phyloP scores from a whole-genome alignment of 75 land plant genomes.

The Cryptomeria japonica region DNA sequence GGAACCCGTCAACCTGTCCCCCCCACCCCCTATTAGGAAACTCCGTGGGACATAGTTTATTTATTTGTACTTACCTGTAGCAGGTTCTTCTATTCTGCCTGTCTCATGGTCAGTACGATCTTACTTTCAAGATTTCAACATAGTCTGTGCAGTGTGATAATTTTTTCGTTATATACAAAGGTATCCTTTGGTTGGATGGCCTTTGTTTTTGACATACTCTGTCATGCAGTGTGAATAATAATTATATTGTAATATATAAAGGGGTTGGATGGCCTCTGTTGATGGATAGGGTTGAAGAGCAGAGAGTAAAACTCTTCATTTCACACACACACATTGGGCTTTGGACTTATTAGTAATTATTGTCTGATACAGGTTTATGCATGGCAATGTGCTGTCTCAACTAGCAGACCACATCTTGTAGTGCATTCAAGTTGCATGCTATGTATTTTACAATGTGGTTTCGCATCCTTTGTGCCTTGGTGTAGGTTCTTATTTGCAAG shows the following conservation, averaged over 20 bases:
- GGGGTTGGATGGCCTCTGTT: not conserved
- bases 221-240: not conserved
- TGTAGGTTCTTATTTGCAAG: no score
- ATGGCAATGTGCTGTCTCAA: not conserved
- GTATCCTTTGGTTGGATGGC: not conserved
- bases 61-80: not conserved
- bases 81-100: not conserved
- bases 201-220: not conserved
- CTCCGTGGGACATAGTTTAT: not conserved
- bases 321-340: not conserved
- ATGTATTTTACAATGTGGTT: not conserved
- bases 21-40: no score
- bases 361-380: not conserved
- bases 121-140: not conserved
- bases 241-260: not conserved
- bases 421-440: not conserved
- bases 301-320: not conserved
- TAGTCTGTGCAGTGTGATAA: not conserved
- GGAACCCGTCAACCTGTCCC: no score
- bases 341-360: not conserved
- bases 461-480: no score
- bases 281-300: not conserved
- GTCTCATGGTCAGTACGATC: not conserved
- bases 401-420: not conserved
- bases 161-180: not conserved